Base-by-base conservation (phyloP, 208 protist genomes). In the Phytomonas sp. region DNA sequence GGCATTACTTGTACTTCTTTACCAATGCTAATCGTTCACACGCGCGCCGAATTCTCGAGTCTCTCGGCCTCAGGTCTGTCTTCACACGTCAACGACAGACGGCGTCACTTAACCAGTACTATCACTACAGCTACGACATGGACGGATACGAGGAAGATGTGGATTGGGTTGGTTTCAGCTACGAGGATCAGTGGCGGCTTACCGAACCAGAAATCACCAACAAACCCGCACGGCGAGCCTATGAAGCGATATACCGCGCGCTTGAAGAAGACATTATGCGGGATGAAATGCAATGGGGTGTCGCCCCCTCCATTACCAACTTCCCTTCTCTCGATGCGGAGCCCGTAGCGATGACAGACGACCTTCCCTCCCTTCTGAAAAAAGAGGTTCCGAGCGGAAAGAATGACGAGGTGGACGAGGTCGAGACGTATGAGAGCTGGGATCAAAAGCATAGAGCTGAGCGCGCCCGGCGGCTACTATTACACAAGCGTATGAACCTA, bases 171-270 rank as follows among this genome's bases (percentile, higher is more conserved):
- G 88, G 85, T 7, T 91, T 88, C 66, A 78, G 77, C 20, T 94
- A 89, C 72, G 83, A 90, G 68, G 82, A 91, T 65, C 85, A 91
- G 80, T 94, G 88, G 85, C 78, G 78, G 2, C 76, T 84, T 32
- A 90, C 88, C 60, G 65, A 68, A 62, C 81, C 81, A 20, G 51
- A 83, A n/a, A 60, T 80, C 8, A 76, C 77, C 8, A 93, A 93
- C 73, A 93, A 93, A 70, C 88, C 88, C 23, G 82, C 82, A 69
- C 71, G 70, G 4, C 63, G 46, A 8, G 85, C 88, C 63, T 93
- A 91, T 67, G 73, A 78, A 51, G 85, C 76, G 13, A 67, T 93
- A 9, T 83, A 78, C 37, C 60, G 60, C 7, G 84, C 74, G n/a
- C 76, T 90, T 30, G 77, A 77, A 29, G 71, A 66, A 0, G 59